These are phyloP conservation scores for Artemisia tridentata DNA, from an alignment of 129 eudicot species.

Conservation along the genomic window DNA sequence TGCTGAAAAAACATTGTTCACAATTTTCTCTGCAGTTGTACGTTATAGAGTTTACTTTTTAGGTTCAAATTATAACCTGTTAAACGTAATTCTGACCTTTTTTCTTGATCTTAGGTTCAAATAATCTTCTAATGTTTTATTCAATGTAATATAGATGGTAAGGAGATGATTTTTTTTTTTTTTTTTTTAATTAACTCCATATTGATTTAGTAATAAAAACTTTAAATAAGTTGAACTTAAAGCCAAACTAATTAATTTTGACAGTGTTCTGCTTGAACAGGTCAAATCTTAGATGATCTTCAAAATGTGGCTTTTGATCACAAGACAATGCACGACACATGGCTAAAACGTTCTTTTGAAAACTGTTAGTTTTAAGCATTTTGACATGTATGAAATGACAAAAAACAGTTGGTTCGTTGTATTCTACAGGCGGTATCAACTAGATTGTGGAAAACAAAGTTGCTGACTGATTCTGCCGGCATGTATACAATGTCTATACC, in stretches of 20 bases:
- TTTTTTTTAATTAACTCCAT: too few relatives aligned
- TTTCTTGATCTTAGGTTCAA: neutral
- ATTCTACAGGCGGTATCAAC: constrained; percentile 26
- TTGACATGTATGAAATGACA: constrained; percentile 34
- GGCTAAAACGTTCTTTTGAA: constrained; percentile 3
- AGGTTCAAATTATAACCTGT: neutral
- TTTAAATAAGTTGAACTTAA: neutral
- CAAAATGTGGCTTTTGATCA: neutral
- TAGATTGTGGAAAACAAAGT: constrained; percentile 31
- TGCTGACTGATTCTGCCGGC: constrained; percentile 30
- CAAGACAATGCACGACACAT: constrained; percentile 10
- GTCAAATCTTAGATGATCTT: constrained; percentile 9
- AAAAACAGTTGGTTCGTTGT: constrained; percentile 31
- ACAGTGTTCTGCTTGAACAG: neutral
- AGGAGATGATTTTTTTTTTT: neutral
- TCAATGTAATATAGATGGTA: too few relatives aligned
- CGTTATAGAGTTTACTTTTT: neutral
- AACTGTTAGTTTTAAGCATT: constrained; percentile 14
- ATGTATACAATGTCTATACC: constrained; percentile 4
- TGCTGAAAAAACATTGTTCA: neutral
- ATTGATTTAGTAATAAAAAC: neutral
- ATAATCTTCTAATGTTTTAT: neutral
- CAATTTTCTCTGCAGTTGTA: neutral
- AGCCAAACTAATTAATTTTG: neutral
- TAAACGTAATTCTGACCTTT: neutral